Percentiles rank a stretch among this genome's conserved stretches.
Evolutionary conservation across 2,329 filamentous ascomycete species (phyloP).

Genomic region (Apiospora kogelbergensis): DNA sequence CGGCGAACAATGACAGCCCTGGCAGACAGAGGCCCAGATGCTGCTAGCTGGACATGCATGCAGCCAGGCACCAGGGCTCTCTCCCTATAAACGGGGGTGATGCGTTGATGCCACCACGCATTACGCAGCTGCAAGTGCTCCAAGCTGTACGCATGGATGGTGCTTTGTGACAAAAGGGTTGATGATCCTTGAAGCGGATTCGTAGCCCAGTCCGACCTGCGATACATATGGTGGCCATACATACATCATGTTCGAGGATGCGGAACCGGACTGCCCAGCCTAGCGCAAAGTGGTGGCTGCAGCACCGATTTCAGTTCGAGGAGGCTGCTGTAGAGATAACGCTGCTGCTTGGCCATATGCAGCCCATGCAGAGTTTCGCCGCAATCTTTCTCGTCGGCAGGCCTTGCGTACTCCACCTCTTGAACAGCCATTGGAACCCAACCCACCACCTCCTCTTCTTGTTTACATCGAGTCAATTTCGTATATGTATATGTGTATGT

Average conservation of each 20-base stretch:
- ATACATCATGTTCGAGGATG: background rate
- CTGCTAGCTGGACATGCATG: slow-evolving; percentile 1
- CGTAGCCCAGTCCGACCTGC: background rate
- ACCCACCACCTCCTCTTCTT: background rate
- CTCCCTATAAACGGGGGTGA: background rate
- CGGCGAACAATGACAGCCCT: background rate
- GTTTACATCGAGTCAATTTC: background rate
- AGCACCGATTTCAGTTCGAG: background rate
- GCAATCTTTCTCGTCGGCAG: background rate
- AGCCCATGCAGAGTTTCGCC: background rate
- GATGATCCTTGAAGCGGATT: background rate
- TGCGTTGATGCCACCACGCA: background rate
- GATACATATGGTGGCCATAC: background rate
- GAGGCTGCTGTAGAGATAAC: background rate
- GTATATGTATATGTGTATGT: background rate
- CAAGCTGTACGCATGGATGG: background rate
- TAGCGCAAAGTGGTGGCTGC: background rate
- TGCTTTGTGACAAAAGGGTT: background rate
- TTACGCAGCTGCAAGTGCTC: background rate
- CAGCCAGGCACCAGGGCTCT: no score
- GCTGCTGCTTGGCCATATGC: background rate
- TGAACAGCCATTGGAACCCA: background rate
- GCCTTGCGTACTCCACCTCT: background rate
- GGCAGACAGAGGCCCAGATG: background rate
- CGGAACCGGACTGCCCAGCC: background rate